Evolutionary conservation across 1,284 basidiomycete species (phyloP), one percentile per base, ranked within the genome.

Genomic region (Sanghuangporus weigelae): DNA sequence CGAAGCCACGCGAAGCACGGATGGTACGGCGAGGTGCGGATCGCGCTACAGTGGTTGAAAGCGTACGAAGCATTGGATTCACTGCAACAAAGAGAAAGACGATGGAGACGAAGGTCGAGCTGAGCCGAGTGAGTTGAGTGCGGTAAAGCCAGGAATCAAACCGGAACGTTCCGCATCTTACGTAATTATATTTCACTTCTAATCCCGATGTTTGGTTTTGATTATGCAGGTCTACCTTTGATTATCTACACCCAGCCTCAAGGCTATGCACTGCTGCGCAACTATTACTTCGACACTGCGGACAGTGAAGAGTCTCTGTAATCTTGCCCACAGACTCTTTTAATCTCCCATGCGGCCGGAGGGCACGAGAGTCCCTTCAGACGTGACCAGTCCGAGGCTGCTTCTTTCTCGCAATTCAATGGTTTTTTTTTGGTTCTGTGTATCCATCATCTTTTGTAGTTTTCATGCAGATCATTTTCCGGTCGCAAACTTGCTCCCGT

Each of bases 1-100:
- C 53, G 75, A 70, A 63, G 79, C 76, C 35, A 77, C 75, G 40
- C 62, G 77, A 69, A 67, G 76, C 70, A 69, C 84, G 81, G 67
- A 76, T 71, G 66, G 74, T 75, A 48, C 77, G 70, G 73, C 84
- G 82, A 68, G 78, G 38, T 60, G 77, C 69, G 67, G 76, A 70
- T 69, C 84, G 81, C 68, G 75, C 71, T 66, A 75, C 76, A 48
- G 77, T 70, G 73, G 84, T 83, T 68, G 78, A 55, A 26, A 65
- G 11, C 42, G 49, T 35, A 48, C 59, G 59, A 57, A 64, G 54
- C 63, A 65, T 62, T 54, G 7, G 31, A 8, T 2, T 11, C n/a
- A 31, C 53, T 36, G 7, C 16, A 31, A 26, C 14, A 31, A 38
- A n/a, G 16, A 36, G 26, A 16, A 54, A n/a, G 26, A 31, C 11